Percentiles rank a stretch among this genome's conserved stretches.
These are phyloP conservation scores for Knoxia roxburghii DNA, from an alignment of 257 asterid species.

Conservation along the genomic window DNA sequence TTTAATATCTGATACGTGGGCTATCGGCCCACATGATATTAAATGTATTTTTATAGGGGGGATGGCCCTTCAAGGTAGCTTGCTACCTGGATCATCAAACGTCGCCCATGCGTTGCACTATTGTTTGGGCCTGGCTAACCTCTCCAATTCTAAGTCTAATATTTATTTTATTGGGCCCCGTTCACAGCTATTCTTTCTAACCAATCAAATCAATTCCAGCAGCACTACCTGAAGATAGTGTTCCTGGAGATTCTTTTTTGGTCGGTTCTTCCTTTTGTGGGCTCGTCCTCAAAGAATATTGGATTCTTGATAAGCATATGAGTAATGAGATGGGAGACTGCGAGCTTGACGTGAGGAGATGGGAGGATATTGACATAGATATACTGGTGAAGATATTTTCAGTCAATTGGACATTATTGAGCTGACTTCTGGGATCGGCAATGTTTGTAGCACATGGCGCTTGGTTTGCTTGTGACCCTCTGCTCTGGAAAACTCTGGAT, in stretches of 20 bases:
- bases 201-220: too few species aligned
- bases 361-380: slow-evolving; percentile 75
- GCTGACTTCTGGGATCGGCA: slow-evolving; percentile 52
- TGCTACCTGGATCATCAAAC: too few species aligned
- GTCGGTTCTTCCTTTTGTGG: background rate
- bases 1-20: slow-evolving; percentile 67
- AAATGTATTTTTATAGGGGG: background rate
- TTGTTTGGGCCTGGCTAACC: too few species aligned
- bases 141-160: too few species aligned
- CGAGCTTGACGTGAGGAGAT: slow-evolving; percentile 31
- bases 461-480: slow-evolving; percentile 61
- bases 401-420: slow-evolving; percentile 38
- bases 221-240: too few species aligned
- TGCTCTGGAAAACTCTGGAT: slow-evolving; percentile 65
- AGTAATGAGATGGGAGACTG: slow-evolving; percentile 55
- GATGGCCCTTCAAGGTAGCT: too few species aligned
- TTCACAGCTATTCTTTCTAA: too few species aligned
- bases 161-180: too few species aligned
- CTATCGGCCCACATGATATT: slow-evolving; percentile 15
- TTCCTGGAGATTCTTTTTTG: too few species aligned
- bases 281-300: too few species aligned
- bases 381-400: slow-evolving; percentile 56
- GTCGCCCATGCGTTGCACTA: too few species aligned
- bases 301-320: slow-evolving; percentile 7
- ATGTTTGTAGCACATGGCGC: slow-evolving; percentile 68